These are phyloP conservation scores for Syncephalastrum racemosum DNA, from an alignment of 371 early-diverging fungal species.

Conservation along the genomic window DNA sequence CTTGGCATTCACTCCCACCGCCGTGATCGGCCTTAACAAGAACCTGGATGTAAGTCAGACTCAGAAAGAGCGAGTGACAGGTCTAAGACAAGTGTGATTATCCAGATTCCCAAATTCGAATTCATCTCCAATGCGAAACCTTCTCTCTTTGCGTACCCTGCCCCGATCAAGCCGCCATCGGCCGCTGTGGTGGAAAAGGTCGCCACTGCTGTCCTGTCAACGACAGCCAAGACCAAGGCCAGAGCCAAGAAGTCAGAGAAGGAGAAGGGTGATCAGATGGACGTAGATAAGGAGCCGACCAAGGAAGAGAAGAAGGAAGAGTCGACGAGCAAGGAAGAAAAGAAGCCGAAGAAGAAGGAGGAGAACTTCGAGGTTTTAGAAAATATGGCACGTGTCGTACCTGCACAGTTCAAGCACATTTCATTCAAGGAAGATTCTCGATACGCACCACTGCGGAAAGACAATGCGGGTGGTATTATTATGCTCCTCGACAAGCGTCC, in stretches of 20 bases:
- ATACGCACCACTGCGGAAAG: conserved; percentile 87
- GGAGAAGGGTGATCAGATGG: conserved; percentile 61
- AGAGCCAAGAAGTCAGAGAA: conserved; percentile 84
- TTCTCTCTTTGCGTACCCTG: conserved; percentile 92
- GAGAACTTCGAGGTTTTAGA: conserved; percentile 70
- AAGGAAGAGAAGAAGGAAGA: conserved; percentile 55
- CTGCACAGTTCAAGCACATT: conserved; percentile 83
- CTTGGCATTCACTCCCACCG: conserved; percentile 94
- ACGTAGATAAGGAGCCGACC: conserved; percentile 40
- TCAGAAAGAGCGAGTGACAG: neutral
- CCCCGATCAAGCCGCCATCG: conserved; percentile 70
- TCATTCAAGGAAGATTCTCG: conserved; percentile 81
- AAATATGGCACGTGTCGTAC: conserved; percentile 90
- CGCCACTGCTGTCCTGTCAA: conserved; percentile 93
- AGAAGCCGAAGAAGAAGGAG: conserved; percentile 66
- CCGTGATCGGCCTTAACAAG: conserved; percentile 91
- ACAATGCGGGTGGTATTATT: conserved; percentile 75
- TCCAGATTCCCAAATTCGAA: conserved; percentile 81
- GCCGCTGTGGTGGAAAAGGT: conserved; percentile 70
- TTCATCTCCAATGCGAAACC: conserved; percentile 84
- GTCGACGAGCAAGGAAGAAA: conserved; percentile 43
- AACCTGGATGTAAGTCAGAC: conserved; percentile 61
- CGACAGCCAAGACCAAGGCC: conserved; percentile 92
- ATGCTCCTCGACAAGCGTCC: conserved; percentile 68
- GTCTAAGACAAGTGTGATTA: neutral